Percentiles rank a stretch among this genome's conserved stretches.
Conservation (phyloP, 164 flowering plant genomes). For the Cinnamomum chago region DNA sequence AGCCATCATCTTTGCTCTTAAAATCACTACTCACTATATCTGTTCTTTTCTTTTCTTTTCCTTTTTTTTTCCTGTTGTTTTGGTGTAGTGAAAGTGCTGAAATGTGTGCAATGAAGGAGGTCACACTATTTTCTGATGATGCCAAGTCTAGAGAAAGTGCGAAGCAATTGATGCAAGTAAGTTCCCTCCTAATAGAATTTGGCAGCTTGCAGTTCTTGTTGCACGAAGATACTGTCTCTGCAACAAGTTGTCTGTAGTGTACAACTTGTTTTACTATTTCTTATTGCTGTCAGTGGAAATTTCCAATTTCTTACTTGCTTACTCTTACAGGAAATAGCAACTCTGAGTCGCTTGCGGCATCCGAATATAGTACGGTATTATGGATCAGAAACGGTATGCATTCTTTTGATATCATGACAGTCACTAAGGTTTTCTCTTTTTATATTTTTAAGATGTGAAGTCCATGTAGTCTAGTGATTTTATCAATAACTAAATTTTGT, state of each 20-base stretch:
- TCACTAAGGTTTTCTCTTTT: neutral
- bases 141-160: constrained; percentile 95
- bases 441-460: no score
- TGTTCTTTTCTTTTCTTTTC: neutral
- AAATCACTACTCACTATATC: neutral
- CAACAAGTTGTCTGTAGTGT: no score
- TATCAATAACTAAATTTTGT: no score
- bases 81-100: constrained; percentile 80
- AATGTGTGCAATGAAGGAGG: constrained; percentile 99
- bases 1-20: neutral
- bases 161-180: constrained; percentile 82
- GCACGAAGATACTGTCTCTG: no score
- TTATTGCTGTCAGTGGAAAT: neutral
- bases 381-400: constrained; percentile 75
- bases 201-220: neutral
- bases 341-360: constrained; percentile 80
- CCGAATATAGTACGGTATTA: constrained; percentile 89
- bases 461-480: no score
- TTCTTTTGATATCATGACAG: constrained; percentile 1
- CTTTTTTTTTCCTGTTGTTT: constrained; percentile 6
- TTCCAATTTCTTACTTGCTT: constrained; percentile 7
- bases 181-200: constrained; percentile 13
- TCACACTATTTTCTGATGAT: constrained; percentile 84
- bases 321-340: constrained; percentile 61
- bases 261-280: neutral